A percentile compares a stretch with the other conserved stretches of the same genome.
Conservation (phyloP, 768 basidiomycete species). For the Xanthoconium purpureum region DNA sequence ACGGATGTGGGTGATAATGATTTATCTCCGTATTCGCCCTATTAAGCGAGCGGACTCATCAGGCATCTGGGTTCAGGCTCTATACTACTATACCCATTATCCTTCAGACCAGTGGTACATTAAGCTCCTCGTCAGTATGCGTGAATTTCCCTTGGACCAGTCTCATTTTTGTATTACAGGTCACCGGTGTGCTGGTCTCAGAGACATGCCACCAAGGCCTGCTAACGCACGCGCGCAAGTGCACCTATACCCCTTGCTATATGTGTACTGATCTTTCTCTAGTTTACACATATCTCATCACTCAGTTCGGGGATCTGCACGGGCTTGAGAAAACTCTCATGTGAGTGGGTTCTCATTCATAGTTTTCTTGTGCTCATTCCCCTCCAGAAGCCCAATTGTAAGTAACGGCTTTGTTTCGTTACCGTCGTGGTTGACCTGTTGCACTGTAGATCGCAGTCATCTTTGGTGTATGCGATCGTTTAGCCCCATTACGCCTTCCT, state of each 20-base stretch:
- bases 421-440: slow-evolving; percentile 4
- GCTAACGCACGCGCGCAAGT: slow-evolving; percentile 49
- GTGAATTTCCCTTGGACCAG: not conserved
- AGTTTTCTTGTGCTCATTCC: not conserved
- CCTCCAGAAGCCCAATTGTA: slow-evolving; percentile 22
- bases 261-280: not conserved
- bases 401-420: not conserved
- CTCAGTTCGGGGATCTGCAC: slow-evolving; percentile 26
- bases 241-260: not conserved
- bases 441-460: slow-evolving; percentile 42
- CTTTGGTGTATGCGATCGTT: slow-evolving; percentile 22
- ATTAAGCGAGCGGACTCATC: slow-evolving; percentile 6
- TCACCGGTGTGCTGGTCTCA: slow-evolving; percentile 43
- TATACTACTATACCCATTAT: slow-evolving; percentile 50
- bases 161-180: slow-evolving; percentile 34
- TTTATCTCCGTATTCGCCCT: not conserved
- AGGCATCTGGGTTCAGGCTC: slow-evolving; percentile 56
- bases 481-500: not conserved
- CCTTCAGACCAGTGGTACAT: slow-evolving; percentile 49
- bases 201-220: slow-evolving; percentile 54
- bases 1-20: slow-evolving; percentile 41
- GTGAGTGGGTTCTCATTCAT: slow-evolving; percentile 28
- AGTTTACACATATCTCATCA: slow-evolving; percentile 51
- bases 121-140: slow-evolving; percentile 41
- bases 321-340: slow-evolving; percentile 38